Conservation (phyloP, 2,329 filamentous ascomycete genomes). For the Madurella fahalii region DNA sequence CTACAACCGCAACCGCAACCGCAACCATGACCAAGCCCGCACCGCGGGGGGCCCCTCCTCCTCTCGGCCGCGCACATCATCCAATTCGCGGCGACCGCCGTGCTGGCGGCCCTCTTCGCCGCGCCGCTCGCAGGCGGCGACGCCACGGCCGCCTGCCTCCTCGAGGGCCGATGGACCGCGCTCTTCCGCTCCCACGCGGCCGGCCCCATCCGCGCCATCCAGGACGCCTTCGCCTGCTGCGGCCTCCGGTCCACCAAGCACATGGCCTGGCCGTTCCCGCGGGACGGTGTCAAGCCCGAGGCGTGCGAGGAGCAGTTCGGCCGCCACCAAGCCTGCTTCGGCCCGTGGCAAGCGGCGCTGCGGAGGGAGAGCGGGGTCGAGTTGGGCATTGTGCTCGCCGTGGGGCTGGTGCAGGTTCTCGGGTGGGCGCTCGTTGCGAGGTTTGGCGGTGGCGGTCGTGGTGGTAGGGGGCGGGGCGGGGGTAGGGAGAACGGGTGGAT, state of each 20-base stretch:
- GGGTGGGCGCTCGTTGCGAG: background rate
- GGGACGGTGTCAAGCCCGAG: background rate
- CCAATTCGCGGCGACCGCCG: slow-evolving; percentile 30
- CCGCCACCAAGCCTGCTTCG: slow-evolving; percentile 6
- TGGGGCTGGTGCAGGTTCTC: slow-evolving; percentile 15
- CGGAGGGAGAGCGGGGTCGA: slow-evolving; percentile 5
- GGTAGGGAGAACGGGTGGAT: background rate
- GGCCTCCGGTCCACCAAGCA: slow-evolving; percentile 57
- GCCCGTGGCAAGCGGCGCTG: slow-evolving; percentile 13
- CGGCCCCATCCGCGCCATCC: slow-evolving; percentile 52
- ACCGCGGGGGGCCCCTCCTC: no score
- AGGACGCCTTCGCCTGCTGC: slow-evolving; percentile 64
- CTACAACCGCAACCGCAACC: slow-evolving; percentile 9
- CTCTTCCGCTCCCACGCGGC: slow-evolving; percentile 51
- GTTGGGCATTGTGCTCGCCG: slow-evolving; percentile 11
- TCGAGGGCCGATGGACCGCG: slow-evolving; percentile 53
- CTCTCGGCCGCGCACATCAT: slow-evolving; percentile 27
- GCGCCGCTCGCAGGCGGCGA: slow-evolving; percentile 36
- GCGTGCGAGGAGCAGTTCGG: slow-evolving; percentile 11
- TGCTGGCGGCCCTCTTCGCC: slow-evolving; percentile 42
- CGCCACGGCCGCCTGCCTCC: slow-evolving; percentile 42
- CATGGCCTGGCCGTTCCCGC: slow-evolving; percentile 59
- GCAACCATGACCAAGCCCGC: slow-evolving; percentile 15
- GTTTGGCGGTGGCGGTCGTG: background rate
- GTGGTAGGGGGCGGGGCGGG: background rate